phyloP scores from a whole-genome alignment of 768 basidiomycete species.

The Leccinum subtestaceum region DNA sequence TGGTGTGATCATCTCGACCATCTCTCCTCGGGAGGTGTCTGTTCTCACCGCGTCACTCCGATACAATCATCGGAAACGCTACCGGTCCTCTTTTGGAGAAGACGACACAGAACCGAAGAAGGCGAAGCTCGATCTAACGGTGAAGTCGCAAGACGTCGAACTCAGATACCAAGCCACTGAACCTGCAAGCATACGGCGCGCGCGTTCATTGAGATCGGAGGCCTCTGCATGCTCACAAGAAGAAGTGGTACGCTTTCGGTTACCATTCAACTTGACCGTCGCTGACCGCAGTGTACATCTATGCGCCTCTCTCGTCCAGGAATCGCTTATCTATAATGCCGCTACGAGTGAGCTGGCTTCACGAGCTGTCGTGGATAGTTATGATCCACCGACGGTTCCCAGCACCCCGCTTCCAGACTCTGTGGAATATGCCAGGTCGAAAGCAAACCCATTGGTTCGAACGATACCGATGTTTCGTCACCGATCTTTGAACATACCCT shows the following conservation, averaged over 20 bases:
- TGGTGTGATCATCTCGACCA: neutral
- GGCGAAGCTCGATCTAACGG: constrained; percentile 10
- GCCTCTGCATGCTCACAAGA: constrained; percentile 9
- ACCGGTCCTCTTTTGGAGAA: constrained; percentile 5
- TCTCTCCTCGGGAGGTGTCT: neutral
- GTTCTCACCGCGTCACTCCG: neutral
- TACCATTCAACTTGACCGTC: neutral
- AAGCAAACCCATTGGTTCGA: constrained; percentile 23
- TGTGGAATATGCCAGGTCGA: constrained; percentile 20
- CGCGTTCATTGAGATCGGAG: constrained; percentile 37
- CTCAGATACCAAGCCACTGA: constrained; percentile 25
- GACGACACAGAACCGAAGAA: constrained; percentile 13
- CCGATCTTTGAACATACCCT: constrained; percentile 31
- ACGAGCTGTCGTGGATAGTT: neutral
- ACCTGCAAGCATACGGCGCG: constrained; percentile 42
- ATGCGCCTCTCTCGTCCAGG: constrained; percentile 10
- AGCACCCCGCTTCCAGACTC: constrained; percentile 27
- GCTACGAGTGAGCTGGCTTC: constrained; percentile 2
- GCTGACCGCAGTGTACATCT: constrained; percentile 1
- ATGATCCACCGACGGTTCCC: constrained; percentile 24
- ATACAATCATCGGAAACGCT: constrained; percentile 13
- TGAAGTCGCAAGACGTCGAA: neutral
- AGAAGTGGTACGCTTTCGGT: constrained; percentile 7
- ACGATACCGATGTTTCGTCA: constrained; percentile 14
- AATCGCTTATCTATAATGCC: constrained; percentile 4